A percentile compares a stretch with the other conserved stretches of the same genome.
phyloP scores from a whole-genome alignment of 2,329 filamentous ascomycete species.

The Verticillium tricorpus region DNA sequence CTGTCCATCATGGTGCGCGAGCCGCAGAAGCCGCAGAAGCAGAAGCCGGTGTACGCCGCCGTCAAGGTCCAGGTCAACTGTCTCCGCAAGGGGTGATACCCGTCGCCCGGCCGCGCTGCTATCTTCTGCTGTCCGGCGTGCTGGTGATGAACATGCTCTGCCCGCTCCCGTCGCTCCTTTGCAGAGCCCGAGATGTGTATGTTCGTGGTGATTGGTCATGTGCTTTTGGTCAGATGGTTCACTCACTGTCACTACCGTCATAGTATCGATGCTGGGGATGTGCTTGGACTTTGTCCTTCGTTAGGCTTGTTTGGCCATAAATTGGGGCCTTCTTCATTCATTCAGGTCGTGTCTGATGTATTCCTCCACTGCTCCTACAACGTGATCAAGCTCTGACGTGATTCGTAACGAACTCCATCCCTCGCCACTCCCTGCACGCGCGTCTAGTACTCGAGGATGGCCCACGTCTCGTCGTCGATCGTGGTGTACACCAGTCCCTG shows the following conservation, averaged over 20 bases:
- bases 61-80: conserved; percentile 27
- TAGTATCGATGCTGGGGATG: neutral
- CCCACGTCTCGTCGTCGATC: conserved; percentile 89
- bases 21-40: conserved; percentile 36
- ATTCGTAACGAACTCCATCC: neutral
- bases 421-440: neutral
- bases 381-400: neutral
- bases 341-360: conserved; percentile 1
- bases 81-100: conserved; percentile 17
- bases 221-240: neutral
- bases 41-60: conserved; percentile 18
- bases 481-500: conserved; percentile 83
- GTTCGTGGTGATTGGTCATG: neutral
- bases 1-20: conserved; percentile 82
- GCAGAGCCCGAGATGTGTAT: neutral
- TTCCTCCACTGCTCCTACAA: neutral
- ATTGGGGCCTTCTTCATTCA: conserved; percentile 9
- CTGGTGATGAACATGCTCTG: too few species aligned
- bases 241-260: conserved; percentile 1
- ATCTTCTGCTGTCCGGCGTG: neutral
- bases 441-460: conserved; percentile 65
- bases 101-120: conserved; percentile 1
- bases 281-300: conserved; percentile 11
- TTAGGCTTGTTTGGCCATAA: conserved; percentile 7
- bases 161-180: neutral